Evolutionary conservation across 2,329 filamentous ascomycete genomes (phyloP).

Genomic region (Parascedosporium putredinis): DNA sequence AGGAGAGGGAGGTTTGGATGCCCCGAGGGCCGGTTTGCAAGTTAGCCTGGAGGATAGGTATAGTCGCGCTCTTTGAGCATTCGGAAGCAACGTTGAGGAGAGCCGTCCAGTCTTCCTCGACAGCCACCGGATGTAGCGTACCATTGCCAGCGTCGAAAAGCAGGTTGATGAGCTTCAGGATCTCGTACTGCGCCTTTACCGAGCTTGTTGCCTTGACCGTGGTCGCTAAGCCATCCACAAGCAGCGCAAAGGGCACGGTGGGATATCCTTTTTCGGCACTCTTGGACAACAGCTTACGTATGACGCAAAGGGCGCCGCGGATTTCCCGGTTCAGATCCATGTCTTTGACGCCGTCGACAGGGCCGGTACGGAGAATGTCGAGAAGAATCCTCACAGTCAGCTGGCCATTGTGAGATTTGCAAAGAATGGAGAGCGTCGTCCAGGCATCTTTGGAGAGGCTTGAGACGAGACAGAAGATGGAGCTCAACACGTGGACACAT

Average conservation of each 20-base stretch:
- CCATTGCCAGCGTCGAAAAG: slow-evolving; percentile 43
- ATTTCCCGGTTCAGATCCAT: slow-evolving; percentile 46
- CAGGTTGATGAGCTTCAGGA: slow-evolving; percentile 43
- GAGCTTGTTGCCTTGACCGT: slow-evolving; percentile 34
- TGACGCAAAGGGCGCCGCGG: slow-evolving; percentile 50
- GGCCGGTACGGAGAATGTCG: slow-evolving; percentile 45
- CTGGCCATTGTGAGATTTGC: slow-evolving; percentile 64
- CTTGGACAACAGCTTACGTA: slow-evolving; percentile 53
- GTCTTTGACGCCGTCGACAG: slow-evolving; percentile 32
- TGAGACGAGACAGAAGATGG: slow-evolving; percentile 57
- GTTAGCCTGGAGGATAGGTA: not conserved
- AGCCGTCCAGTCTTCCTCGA: slow-evolving; percentile 56
- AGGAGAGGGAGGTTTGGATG: slow-evolving; percentile 8
- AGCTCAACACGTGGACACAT: slow-evolving; percentile 63
- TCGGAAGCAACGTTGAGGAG: slow-evolving; percentile 48
- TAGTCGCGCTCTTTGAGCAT: slow-evolving; percentile 27
- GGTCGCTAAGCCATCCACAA: slow-evolving; percentile 46
- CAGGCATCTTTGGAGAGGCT: slow-evolving; percentile 54
- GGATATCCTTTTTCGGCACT: slow-evolving; percentile 50
- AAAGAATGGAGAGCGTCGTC: slow-evolving; percentile 60
- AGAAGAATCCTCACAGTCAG: slow-evolving; percentile 56
- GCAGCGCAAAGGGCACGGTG: slow-evolving; percentile 43
- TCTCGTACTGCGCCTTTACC: slow-evolving; percentile 33
- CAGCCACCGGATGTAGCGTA: slow-evolving; percentile 42
- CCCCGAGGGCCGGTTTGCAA: not conserved